Evolutionary conservation across 2,329 filamentous ascomycete genomes (phyloP).

Genomic region (Ilyonectria mors-panacis): DNA sequence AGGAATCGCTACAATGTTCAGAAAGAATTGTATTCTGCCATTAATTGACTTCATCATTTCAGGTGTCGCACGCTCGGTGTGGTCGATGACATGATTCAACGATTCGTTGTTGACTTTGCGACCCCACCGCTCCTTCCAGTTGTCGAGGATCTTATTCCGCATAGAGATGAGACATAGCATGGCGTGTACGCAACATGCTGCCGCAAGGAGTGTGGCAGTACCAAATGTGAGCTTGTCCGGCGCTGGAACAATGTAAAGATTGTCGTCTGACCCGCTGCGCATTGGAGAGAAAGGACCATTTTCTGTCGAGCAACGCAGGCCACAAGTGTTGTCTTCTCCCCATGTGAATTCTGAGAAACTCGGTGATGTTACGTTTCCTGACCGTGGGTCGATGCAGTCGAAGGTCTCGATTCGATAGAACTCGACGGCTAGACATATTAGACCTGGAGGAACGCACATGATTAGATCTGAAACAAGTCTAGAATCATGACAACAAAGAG

Average conservation of each 20-base stretch:
- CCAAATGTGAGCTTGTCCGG: constrained; percentile 71
- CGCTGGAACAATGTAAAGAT: constrained; percentile 75
- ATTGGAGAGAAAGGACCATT: constrained; percentile 69
- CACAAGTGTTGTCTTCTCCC: constrained; percentile 57
- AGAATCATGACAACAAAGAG: rapidly evolving
- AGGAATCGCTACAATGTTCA: constrained; percentile 70
- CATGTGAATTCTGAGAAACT: constrained; percentile 62
- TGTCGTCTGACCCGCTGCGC: constrained; percentile 67
- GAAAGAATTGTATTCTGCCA: constrained; percentile 65
- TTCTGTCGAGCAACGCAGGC: constrained; percentile 61
- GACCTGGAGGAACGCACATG: constrained; percentile 54
- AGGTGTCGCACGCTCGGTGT: constrained; percentile 69
- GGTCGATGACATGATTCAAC: constrained; percentile 61
- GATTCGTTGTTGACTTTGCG: constrained; percentile 42
- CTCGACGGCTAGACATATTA: constrained; percentile 74
- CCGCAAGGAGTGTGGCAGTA: constrained; percentile 72
- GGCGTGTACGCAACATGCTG: constrained; percentile 76
- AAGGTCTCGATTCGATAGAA: constrained; percentile 70
- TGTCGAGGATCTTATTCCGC: constrained; percentile 76
- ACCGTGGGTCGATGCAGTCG: constrained; percentile 59
- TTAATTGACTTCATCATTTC: constrained; percentile 69
- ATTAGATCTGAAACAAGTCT: too few species aligned
- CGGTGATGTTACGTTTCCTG: constrained; percentile 54
- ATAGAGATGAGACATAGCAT: constrained; percentile 73
- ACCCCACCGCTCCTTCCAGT: constrained; percentile 66